Conservation (phyloP, 805 yeast species). For the Candida silvatica region DNA sequence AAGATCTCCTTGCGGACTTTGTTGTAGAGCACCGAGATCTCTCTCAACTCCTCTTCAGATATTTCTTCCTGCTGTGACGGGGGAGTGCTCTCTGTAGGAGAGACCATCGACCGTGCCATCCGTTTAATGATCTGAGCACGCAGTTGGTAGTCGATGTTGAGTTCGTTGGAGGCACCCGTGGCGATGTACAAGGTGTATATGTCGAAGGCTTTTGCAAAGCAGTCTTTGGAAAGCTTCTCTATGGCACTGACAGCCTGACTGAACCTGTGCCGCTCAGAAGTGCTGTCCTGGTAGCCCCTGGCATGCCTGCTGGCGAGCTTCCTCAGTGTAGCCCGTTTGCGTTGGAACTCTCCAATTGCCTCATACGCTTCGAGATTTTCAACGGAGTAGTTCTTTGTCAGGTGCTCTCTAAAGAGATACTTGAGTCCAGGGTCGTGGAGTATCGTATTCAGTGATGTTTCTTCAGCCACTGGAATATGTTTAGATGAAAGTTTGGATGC, state of each 20-base stretch:
- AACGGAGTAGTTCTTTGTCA: constrained; percentile 55
- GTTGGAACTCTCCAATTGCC: constrained; percentile 45
- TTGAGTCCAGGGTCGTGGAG: constrained; percentile 71
- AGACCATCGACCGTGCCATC: not conserved
- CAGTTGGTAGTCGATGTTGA: constrained; percentile 48
- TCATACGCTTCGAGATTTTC: constrained; percentile 72
- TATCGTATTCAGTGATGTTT: constrained; percentile 37
- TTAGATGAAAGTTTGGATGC: not conserved
- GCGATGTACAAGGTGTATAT: constrained; percentile 61
- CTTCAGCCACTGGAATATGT: too few species aligned
- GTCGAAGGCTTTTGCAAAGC: constrained; percentile 52
- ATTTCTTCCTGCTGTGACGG: not conserved
- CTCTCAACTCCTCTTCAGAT: not conserved
- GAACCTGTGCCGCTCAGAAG: not conserved
- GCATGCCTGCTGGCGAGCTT: constrained; percentile 29
- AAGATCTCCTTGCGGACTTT: too few species aligned
- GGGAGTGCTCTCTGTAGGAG: not conserved
- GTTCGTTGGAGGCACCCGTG: constrained; percentile 56
- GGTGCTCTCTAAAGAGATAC: constrained; percentile 55
- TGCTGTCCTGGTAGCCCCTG: too few species aligned
- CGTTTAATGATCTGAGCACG: not conserved
- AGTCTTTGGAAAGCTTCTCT: constrained; percentile 37
- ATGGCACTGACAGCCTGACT: constrained; percentile 20
- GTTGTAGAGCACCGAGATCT: too few species aligned
- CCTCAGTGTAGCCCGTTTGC: constrained; percentile 34